Evolutionary conservation across 768 basidiomycete species (phyloP), one percentile per base, ranked within the genome.

Genomic region (Auricularia sp.): DNA sequence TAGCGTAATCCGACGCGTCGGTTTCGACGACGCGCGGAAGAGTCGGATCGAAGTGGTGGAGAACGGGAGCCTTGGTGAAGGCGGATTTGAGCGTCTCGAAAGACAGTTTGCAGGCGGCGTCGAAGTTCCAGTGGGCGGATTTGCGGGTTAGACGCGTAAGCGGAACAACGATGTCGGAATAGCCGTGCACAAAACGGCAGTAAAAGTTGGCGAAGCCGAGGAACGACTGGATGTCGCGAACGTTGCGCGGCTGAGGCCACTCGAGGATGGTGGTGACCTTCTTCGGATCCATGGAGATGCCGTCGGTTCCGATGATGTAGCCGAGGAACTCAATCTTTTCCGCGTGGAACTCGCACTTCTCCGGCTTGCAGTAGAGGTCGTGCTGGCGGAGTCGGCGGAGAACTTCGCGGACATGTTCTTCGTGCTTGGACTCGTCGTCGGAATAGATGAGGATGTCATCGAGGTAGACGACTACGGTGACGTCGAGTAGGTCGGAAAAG

Each of bases 271-370:
- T 74, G 5, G 74, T 56, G 33, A 83, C 66, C 69, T 83, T 84
- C 12, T 65, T 67, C 1, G 18, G 29, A 47, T 68, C 66, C 67
- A 68, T 68, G 11, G 42, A 36, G 43, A 68, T 56, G 29, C 65
- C 51, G 21, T 56, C 47, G 1, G 62, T 11, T 29, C 35, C 36
- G 56, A 66, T 42, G 43, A 68, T 64, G 47, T 64, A 66, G 3
- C 81, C 78, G 1, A 82, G 72, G 69, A 77, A 81, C 61, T 79
- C 74, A 10, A 81, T 75, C 18, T 72, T 64, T 4, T 70, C 44
- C 6, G 68, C 66, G 67, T 78, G 70, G 64, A 79, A 81, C 61
- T 75, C 71, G 66, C 77, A 79, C 66, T 80, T 80, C 61, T 77
- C 71, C 0, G 72, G 71, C 66, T 77, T 76, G 1, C 66, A 71